Base-by-base conservation (phyloP, 495 filamentous ascomycete genomes). In the Chaetomium tenue region DNA sequence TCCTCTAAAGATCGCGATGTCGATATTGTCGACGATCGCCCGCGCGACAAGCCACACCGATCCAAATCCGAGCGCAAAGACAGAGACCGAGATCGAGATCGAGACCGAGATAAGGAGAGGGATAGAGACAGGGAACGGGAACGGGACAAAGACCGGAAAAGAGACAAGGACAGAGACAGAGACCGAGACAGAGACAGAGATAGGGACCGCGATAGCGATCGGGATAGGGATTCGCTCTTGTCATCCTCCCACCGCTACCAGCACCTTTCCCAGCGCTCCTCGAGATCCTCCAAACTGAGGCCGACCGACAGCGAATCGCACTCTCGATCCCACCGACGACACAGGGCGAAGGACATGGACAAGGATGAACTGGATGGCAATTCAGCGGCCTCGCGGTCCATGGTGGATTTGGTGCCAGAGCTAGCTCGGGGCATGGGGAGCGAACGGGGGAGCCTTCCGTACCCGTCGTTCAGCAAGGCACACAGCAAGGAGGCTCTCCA, bases 381-480 rank as follows among this genome's bases (percentile, higher is more conserved):
- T 23, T 71, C 71, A 56, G 67, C 60, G 4, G 66, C 74, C 15
- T 70, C 74, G 0, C 71, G 65, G 40, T 79, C 75, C 56, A 75
- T 81, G 74, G 76, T 65, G 28, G 78, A 84, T 46, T 71, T 83
- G 64, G 81, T 83, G 8, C 80, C 82, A 54, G 83, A 86, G 72
- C 72, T 84, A 16, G 52, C 74, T 23, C 73, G 79, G 58, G 74
- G 74, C 25, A 69, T 76, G 39, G 74, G 72, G 56, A 76, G 66
- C 26, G 78, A 78, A 16, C 72, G 82, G 60, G 81, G 84, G 65
- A 91, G 83, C 78, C 74, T 90, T 25, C 88, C 91, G 15, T 97
- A 97, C 72, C 92, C 93, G 5, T 82, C 79, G 20, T 94, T 96
- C 78, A 93, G 89, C 71, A 96, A 96, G 74, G 87, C 88, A 42